Conservation (phyloP, 805 yeast species). For the Diddensiella santjacobensis region DNA sequence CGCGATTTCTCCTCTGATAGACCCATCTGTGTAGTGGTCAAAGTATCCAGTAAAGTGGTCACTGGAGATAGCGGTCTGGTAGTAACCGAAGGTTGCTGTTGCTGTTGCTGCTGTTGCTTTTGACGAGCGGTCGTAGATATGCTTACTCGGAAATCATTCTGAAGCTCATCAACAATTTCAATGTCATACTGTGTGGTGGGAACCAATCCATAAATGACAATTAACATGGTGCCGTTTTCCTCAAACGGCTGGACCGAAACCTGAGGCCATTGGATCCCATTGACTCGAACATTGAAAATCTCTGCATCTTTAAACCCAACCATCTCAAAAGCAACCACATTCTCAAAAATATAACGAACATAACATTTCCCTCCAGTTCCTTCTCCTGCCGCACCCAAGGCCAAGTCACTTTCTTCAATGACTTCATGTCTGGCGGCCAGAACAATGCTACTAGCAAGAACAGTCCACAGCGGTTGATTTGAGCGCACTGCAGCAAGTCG, state of each 20-base stretch:
- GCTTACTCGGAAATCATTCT: constrained; percentile 3
- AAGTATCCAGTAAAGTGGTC: constrained; percentile 60
- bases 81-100: constrained; percentile 9
- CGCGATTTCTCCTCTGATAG: constrained; percentile 55
- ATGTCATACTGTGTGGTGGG: constrained; percentile 64
- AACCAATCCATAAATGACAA: constrained; percentile 61
- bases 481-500: constrained; percentile 25
- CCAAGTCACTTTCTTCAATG: constrained; percentile 2
- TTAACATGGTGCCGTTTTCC: constrained; percentile 39
- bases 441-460: constrained; percentile 33
- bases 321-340: constrained; percentile 33
- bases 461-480: constrained; percentile 36
- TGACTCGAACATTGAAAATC: constrained; percentile 42
- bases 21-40: constrained; percentile 59
- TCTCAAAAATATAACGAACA: constrained; percentile 30
- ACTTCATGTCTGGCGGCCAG: constrained; percentile 33
- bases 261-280: constrained; percentile 69
- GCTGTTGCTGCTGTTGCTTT: background rate
- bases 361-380: constrained; percentile 21
- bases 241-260: constrained; percentile 41
- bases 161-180: constrained; percentile 36
- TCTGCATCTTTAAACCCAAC: constrained; percentile 20
- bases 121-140: constrained; percentile 16
- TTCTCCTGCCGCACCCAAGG: background rate
- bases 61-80: constrained; percentile 51